A percentile compares a stretch with the other conserved stretches of the same genome.
Conservation (phyloP, 495 filamentous ascomycete genomes). For the Poronia punctata region DNA sequence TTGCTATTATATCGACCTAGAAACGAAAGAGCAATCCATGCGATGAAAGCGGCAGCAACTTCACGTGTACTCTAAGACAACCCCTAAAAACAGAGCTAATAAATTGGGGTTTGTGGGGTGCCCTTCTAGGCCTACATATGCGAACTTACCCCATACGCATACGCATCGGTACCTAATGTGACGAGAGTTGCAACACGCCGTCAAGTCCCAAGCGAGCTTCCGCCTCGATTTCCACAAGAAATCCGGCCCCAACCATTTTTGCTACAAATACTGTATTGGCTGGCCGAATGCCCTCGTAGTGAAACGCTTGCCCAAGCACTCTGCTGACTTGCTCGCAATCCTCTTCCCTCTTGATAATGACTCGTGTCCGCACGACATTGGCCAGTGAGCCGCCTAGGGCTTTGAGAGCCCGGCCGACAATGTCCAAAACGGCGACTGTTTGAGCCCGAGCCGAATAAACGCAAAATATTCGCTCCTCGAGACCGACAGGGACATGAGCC, state of each 20-base stretch:
- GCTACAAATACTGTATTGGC: slow-evolving; percentile 13
- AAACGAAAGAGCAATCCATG: too few relatives aligned
- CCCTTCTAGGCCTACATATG: too few relatives aligned
- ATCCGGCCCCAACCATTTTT: slow-evolving; percentile 3
- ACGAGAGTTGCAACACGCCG: neutral
- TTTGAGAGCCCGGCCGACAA: slow-evolving; percentile 8
- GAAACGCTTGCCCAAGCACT: slow-evolving; percentile 13
- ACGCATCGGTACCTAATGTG: too few relatives aligned
- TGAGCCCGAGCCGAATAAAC: slow-evolving; percentile 11
- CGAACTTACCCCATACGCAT: too few relatives aligned
- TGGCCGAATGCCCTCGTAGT: slow-evolving; percentile 10
- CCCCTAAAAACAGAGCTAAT: too few relatives aligned
- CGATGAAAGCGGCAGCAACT: too few relatives aligned
- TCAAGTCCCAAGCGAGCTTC: slow-evolving; percentile 10
- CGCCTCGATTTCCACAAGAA: slow-evolving; percentile 15
- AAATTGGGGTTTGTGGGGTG: too few relatives aligned
- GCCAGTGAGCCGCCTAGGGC: slow-evolving; percentile 11
- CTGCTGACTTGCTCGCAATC: slow-evolving; percentile 12
- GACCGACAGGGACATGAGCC: slow-evolving; percentile 8
- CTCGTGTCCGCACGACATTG: slow-evolving; percentile 12
- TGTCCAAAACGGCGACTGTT: slow-evolving; percentile 13
- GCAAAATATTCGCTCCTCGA: slow-evolving; percentile 3
- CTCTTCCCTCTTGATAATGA: slow-evolving; percentile 8
- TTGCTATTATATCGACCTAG: too few relatives aligned
- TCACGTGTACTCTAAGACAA: too few relatives aligned